Percentiles rank a stretch among this genome's conserved stretches.
Conservation (phyloP, 352 stramenopile species). For the Phytophthora brassicae region DNA sequence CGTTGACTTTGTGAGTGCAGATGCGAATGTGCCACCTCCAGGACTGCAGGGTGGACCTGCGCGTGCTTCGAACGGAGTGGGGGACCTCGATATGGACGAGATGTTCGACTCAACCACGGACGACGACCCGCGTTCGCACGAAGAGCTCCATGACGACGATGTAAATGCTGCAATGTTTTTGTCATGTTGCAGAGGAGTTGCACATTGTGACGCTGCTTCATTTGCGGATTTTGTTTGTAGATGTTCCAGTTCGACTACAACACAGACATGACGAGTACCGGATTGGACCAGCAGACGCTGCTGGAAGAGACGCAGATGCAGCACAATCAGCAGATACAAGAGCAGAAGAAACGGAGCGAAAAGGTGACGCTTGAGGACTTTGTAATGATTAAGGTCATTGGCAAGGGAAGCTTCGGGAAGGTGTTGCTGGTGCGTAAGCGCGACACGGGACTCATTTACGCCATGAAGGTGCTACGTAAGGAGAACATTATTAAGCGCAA, state of each 20-base stretch:
- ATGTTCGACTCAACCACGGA: constrained; percentile 79
- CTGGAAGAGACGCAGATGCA: constrained; percentile 55
- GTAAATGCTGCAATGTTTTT: constrained; percentile 21
- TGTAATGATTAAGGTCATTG: constrained; percentile 97
- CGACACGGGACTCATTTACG: constrained; percentile 93
- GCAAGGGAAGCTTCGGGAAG: constrained; percentile 96
- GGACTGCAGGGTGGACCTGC: constrained; percentile 42
- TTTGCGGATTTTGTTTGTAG: constrained; percentile 36
- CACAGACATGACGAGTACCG: constrained; percentile 45
- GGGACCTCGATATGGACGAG: constrained; percentile 81
- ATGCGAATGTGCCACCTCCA: constrained; percentile 70
- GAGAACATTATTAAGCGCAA: constrained; percentile 99
- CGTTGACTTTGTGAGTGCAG: constrained; percentile 76
- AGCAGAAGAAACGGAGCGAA: constrained; percentile 49
- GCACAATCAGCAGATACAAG: constrained; percentile 39
- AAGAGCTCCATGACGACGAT: constrained; percentile 59
- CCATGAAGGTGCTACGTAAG: constrained; percentile 99
- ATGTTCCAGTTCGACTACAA: constrained; percentile 81
- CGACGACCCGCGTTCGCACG: constrained; percentile 50
- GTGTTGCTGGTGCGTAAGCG: constrained; percentile 96
- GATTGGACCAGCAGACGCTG: constrained; percentile 47
- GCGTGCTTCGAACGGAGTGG: constrained; percentile 64
- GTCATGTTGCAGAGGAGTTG: constrained; percentile 5
- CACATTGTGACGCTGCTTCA: too few relatives aligned
- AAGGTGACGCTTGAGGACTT: constrained; percentile 92